Evolutionary conservation across 1,284 basidiomycete species (phyloP).

Genomic region (Sphagnurus paluster): DNA sequence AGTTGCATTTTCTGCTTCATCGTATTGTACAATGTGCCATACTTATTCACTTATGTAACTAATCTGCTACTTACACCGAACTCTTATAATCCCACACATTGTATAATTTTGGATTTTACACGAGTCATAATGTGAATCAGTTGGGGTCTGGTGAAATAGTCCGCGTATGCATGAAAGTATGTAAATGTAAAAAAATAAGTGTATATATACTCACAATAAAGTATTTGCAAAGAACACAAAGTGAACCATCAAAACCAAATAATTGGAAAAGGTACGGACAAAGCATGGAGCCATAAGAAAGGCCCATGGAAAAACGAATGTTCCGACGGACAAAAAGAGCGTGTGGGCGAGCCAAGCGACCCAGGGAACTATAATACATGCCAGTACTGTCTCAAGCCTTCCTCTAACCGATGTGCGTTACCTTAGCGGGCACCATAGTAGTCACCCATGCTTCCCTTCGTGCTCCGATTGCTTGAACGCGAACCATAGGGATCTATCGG

Average conservation of each 20-base stretch:
- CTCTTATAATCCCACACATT: conserved; percentile 9
- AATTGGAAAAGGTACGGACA: conserved; percentile 1
- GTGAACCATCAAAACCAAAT: background rate
- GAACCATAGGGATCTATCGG: no score
- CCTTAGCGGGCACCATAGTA: conserved; percentile 25
- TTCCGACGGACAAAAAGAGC: background rate
- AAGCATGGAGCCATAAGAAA: conserved; percentile 4
- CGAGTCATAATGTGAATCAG: background rate
- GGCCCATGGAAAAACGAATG: background rate
- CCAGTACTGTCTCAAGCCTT: background rate
- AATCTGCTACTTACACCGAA: background rate
- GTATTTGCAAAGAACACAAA: background rate
- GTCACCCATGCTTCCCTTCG: conserved; percentile 18
- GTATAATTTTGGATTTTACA: conserved; percentile 5
- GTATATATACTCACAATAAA: no score
- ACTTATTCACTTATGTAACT: background rate
- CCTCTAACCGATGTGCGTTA: background rate
- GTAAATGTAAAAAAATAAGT: no score
- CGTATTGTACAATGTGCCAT: background rate
- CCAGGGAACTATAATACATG: conserved; percentile 3
- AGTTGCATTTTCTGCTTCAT: background rate
- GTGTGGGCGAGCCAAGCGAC: background rate
- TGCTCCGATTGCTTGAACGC: conserved; percentile 12
- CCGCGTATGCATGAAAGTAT: no score
- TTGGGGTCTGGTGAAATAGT: no score